These are phyloP conservation scores for Chalciporus sp. DNA, from an alignment of 1,284 basidiomycete genomes.

Conservation along the genomic window DNA sequence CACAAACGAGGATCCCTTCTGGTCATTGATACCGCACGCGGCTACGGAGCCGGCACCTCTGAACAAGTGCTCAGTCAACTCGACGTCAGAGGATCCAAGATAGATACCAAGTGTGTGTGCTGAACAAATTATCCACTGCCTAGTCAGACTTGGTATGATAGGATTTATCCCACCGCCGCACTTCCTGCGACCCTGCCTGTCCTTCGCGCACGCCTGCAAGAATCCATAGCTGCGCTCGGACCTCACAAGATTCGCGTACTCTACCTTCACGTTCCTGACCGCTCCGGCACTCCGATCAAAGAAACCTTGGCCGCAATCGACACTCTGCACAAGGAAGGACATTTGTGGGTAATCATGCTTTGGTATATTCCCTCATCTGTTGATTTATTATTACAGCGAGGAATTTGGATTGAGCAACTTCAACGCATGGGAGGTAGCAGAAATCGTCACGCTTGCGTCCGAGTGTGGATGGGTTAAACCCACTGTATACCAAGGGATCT, in stretches of 20 bases:
- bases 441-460: slow-evolving; percentile 38
- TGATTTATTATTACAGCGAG: slow-evolving; percentile 28
- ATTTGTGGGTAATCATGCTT: not conserved
- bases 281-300: too few species aligned
- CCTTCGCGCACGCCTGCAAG: slow-evolving; percentile 28
- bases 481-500: slow-evolving; percentile 35
- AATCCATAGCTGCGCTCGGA: not conserved
- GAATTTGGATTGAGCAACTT: slow-evolving; percentile 47
- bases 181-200: slow-evolving; percentile 34
- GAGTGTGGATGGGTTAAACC: slow-evolving; percentile 37
- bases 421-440: slow-evolving; percentile 44
- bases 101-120: slow-evolving; percentile 25
- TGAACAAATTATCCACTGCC: not conserved
- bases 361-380: not conserved
- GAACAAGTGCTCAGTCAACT: slow-evolving; percentile 25
- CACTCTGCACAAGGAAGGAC: not conserved
- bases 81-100: slow-evolving; percentile 22
- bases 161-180: slow-evolving; percentile 32
- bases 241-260: too few species aligned
- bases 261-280: too few species aligned
- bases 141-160: not conserved
- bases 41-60: slow-evolving; percentile 23
- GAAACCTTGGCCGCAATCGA: not conserved
- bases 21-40: slow-evolving; percentile 16
- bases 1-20: slow-evolving; percentile 13